Conservation (phyloP, 1,284 basidiomycete genomes). For the Fomitopsis schrenkii region DNA sequence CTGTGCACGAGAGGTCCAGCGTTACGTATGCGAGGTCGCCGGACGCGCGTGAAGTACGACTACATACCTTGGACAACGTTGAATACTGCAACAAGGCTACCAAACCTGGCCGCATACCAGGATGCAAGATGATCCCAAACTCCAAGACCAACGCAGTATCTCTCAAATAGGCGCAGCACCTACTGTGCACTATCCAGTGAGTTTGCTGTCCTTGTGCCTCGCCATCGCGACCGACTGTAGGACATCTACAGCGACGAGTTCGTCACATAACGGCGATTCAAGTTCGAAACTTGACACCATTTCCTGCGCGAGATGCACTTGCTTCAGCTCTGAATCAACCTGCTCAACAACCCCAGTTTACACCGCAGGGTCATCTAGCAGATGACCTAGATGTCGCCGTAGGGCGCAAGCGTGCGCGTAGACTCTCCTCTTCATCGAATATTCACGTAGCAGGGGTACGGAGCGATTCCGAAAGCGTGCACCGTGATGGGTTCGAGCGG, state of each 20-base stretch:
- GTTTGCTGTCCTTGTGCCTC: not conserved
- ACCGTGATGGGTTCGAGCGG: constrained; percentile 7
- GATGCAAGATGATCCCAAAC: constrained; percentile 2
- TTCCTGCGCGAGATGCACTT: constrained; percentile 72
- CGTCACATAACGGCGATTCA: constrained; percentile 73
- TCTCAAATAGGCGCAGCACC: not conserved
- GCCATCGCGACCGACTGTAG: not conserved
- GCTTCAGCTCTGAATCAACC: constrained; percentile 69
- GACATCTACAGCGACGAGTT: constrained; percentile 51
- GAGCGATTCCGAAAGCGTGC: constrained; percentile 37
- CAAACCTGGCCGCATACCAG: not conserved
- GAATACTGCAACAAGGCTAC: too few species aligned
- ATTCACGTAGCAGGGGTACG: constrained; percentile 43
- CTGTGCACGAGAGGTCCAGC: not conserved
- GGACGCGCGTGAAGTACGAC: not conserved
- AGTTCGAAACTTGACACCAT: constrained; percentile 77
- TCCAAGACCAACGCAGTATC: not conserved
- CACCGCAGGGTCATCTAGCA: constrained; percentile 46
- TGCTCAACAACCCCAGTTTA: constrained; percentile 53
- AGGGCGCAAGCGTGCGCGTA: constrained; percentile 53
- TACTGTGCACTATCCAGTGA: constrained; percentile 2
- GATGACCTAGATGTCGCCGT: constrained; percentile 70
- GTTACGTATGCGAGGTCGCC: not conserved
- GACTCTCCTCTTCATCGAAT: constrained; percentile 57
- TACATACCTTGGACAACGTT: not conserved